phyloP scores from a whole-genome alignment of 805 yeast genomes.

The Spathaspora arborariae region DNA sequence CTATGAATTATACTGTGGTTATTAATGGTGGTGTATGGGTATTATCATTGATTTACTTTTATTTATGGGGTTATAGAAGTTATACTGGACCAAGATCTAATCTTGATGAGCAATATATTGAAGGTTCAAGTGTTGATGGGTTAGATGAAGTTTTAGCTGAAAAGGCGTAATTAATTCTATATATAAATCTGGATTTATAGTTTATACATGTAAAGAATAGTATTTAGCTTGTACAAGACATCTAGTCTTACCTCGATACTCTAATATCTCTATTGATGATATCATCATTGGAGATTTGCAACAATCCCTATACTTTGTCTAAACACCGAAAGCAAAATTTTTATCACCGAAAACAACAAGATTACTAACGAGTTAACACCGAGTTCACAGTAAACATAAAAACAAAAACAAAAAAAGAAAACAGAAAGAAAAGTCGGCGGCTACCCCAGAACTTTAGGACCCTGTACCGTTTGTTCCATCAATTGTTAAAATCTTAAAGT shows the following conservation, averaged over 20 bases:
- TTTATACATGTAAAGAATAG: neutral
- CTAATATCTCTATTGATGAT: no score
- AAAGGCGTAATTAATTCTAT: slow-evolving; percentile 2
- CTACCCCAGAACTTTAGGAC: neutral
- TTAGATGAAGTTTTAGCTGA: slow-evolving; percentile 3
- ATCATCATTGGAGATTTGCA: no score
- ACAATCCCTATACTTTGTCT: no score
- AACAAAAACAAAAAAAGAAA: neutral
- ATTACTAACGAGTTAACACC: neutral
- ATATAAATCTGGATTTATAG: neutral
- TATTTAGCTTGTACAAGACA: neutral
- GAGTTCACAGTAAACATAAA: neutral
- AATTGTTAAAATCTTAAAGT: neutral
- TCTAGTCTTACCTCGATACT: no score
- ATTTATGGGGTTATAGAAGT: slow-evolving; percentile 47
- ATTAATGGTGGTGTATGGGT: slow-evolving; percentile 61
- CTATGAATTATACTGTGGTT: slow-evolving; percentile 70
- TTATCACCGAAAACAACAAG: neutral
- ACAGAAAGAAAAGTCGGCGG: no score
- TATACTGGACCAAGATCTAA: slow-evolving; percentile 53
- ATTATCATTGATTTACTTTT: slow-evolving; percentile 49
- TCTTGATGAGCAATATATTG: slow-evolving; percentile 11
- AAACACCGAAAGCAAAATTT: no score
- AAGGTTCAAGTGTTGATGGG: slow-evolving; percentile 2
- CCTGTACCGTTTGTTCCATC: neutral